Conservation (phyloP, 768 basidiomycete genomes). For the Vararia minispora region DNA sequence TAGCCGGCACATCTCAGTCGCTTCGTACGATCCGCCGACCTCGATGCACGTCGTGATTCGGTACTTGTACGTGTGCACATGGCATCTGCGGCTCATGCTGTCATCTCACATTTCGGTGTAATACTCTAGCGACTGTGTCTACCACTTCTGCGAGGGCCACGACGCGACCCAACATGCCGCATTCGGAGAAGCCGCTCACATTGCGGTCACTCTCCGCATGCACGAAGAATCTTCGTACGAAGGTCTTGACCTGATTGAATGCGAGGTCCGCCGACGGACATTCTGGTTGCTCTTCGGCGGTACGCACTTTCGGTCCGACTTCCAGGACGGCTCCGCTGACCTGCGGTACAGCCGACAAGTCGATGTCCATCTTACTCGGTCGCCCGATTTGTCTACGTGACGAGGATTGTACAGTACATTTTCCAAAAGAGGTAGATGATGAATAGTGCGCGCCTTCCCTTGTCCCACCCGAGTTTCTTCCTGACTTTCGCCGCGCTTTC, state of each 20-base stretch:
- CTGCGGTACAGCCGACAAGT: slow-evolving; percentile 62
- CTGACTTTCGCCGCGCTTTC: slow-evolving; percentile 5
- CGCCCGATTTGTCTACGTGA: slow-evolving; percentile 80
- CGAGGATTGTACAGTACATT: slow-evolving; percentile 84
- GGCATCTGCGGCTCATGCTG: background rate
- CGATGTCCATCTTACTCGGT: slow-evolving; percentile 76
- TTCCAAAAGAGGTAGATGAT: slow-evolving; percentile 81
- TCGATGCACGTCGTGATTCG: slow-evolving; percentile 81
- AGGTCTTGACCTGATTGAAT: slow-evolving; percentile 76
- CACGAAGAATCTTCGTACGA: slow-evolving; percentile 82
- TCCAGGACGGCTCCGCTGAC: slow-evolving; percentile 6
- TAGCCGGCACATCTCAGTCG: slow-evolving; percentile 69
- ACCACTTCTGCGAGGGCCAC: slow-evolving; percentile 84
- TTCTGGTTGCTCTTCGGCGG: slow-evolving; percentile 91
- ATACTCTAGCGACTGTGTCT: slow-evolving; percentile 56
- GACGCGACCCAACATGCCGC: slow-evolving; percentile 82
- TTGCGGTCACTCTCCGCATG: slow-evolving; percentile 72
- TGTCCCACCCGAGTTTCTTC: slow-evolving; percentile 12
- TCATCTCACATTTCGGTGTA: slow-evolving; percentile 1
- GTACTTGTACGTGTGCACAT: slow-evolving; percentile 56
- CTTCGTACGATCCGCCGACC: slow-evolving; percentile 73
- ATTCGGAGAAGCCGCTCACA: slow-evolving; percentile 79
- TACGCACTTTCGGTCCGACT: slow-evolving; percentile 22
- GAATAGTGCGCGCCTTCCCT: slow-evolving; percentile 58
- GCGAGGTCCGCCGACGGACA: slow-evolving; percentile 71